Base-by-base conservation (phyloP, 805 yeast species). In the Suhomyces sp. region DNA sequence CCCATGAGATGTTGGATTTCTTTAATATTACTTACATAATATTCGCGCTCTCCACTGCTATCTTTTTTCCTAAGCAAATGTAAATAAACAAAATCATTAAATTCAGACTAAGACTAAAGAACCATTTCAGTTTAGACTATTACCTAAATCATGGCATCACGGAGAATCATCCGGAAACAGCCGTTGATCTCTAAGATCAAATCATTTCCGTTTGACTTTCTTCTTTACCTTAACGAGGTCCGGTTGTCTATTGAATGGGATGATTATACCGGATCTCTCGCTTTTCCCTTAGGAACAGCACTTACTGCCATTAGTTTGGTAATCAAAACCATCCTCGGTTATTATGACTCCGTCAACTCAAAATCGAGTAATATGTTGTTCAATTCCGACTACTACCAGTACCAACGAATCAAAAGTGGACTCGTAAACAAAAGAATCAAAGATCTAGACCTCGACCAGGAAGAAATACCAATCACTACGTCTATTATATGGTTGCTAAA, bases 201-300 rank as follows among this genome's bases (percentile, higher is more conserved):
- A 38, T 30, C 43, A 12, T 28, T 39, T 19, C 74, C 74, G 4
- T 57, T 64, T 25, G 74, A 68, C 33, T 36, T 60, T 19, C 54
- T 56, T 31, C 52, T 68, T 5, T 59, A 54, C 35, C 19, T 61
- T 31, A 63, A 67, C 36, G 74, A 68, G 38, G 23, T 51, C n/a
- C 41, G 58, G 15, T 42, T 59, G 13, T 60, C 70, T 4, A 63
- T 68, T 11, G 72, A 66, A 20, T 68, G 72, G 73, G 72, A 68
- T 39, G 59, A 56, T 24, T 60, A 62, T 36, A 42, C 56, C 17
- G 44, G 49, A 4, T 43, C 59, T 2, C 33, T 58, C 2, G 62
- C 66, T 4, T 36, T 64, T n/a, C 65, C 66, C 1, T 25, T 54
- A 8, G 69, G 69, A 2, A 38, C 49, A 5, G 23, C 39, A 7